Percentiles rank a stretch among this genome's conserved stretches.
These are phyloP conservation scores for Cokeromyces recurvatus DNA, from an alignment of 371 early-diverging fungal species.

Conservation along the genomic window DNA sequence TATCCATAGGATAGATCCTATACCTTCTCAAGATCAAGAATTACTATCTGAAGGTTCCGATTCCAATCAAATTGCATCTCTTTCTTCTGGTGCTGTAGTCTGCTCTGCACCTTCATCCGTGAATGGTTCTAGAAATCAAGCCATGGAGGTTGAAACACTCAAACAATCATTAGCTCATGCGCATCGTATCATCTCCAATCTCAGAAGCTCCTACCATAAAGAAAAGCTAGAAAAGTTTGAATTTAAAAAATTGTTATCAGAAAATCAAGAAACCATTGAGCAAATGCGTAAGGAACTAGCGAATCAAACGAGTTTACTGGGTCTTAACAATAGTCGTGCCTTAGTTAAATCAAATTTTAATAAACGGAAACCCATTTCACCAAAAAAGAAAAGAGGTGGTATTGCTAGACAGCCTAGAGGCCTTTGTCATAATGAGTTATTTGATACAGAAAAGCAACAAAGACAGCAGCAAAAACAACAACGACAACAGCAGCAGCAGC, in stretches of 20 bases:
- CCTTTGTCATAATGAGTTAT: conserved; percentile 8
- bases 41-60: conserved; percentile 1
- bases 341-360: conserved; percentile 1
- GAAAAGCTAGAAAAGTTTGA: conserved; percentile 58
- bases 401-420: conserved; percentile 21
- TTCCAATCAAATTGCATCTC: conserved; percentile 1
- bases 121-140: conserved; percentile 15
- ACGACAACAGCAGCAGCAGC: neutral
- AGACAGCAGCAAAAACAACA: neutral
- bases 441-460: neutral
- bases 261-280: conserved; percentile 62
- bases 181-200: conserved; percentile 47
- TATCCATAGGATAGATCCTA: no score
- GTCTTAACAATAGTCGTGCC: neutral
- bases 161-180: conserved; percentile 46
- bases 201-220: conserved; percentile 40
- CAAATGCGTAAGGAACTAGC: conserved; percentile 46
- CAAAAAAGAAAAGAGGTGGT: conserved; percentile 13
- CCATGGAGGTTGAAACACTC: conserved; percentile 41
- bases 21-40: neutral
- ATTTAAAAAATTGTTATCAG: conserved; percentile 55
- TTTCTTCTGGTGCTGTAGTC: conserved; percentile 7
- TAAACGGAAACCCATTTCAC: conserved; percentile 4
- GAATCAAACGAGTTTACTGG: conserved; percentile 9
- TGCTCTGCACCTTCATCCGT: conserved; percentile 2